phyloP scores from a whole-genome alignment of 1,284 basidiomycete genomes.

The Stereum hirsutum region DNA sequence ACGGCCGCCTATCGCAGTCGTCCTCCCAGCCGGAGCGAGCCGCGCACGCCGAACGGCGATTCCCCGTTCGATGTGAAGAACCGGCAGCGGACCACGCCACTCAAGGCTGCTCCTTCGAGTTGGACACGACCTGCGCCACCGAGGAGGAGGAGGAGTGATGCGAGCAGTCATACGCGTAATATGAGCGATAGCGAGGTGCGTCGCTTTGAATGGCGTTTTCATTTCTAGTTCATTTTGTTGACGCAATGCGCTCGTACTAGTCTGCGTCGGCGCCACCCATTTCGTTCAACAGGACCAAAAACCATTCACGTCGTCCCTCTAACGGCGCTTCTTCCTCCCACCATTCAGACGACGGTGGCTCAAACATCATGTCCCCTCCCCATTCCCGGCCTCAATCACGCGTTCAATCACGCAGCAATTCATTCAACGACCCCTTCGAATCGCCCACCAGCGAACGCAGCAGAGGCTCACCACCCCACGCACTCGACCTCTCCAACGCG shows the following conservation, averaged over 20 bases:
- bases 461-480: conserved; percentile 5
- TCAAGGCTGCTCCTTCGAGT: conserved; percentile 57
- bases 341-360: too few species aligned
- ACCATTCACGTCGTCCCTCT: conserved; percentile 50
- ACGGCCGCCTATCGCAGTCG: conserved; percentile 25
- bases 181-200: conserved; percentile 64
- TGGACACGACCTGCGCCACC: conserved; percentile 60
- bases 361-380: conserved; percentile 9
- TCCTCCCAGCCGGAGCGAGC: conserved; percentile 27
- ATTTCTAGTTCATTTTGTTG: not conserved
- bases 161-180: conserved; percentile 37
- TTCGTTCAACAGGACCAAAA: conserved; percentile 30
- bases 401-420: conserved; percentile 26
- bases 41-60: conserved; percentile 31
- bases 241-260: conserved; percentile 5
- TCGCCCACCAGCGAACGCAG: not conserved
- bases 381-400: conserved; percentile 29
- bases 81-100: conserved; percentile 54
- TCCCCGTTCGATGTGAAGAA: conserved; percentile 59
- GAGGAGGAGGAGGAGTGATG: conserved; percentile 56
- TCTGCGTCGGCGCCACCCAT: conserved; percentile 21
- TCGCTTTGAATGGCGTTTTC: conserved; percentile 4
- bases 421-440: conserved; percentile 20
- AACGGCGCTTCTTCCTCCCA: conserved; percentile 41
- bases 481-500: conserved; percentile 22